These are phyloP conservation scores for Cryptococcus jaspeensis DNA, from an alignment of 1,284 basidiomycete species.

Conservation along the genomic window DNA sequence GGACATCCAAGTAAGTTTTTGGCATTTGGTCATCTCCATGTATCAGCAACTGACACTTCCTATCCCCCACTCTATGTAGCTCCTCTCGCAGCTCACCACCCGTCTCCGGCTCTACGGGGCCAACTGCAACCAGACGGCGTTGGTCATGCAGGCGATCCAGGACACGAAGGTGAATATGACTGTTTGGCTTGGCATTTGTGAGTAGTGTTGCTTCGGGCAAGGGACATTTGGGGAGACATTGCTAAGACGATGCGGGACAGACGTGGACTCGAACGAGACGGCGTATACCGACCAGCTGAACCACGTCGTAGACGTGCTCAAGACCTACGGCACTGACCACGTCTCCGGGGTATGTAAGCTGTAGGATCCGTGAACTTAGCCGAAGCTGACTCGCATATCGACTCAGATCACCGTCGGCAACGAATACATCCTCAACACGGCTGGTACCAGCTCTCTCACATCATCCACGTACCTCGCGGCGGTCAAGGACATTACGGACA, in stretches of 20 bases:
- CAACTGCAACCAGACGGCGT: constrained; percentile 57
- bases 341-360: constrained; percentile 67
- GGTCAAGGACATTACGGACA: constrained; percentile 58
- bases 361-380: neutral
- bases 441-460: constrained; percentile 26
- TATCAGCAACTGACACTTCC: neutral
- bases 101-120: constrained; percentile 48
- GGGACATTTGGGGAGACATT: neutral
- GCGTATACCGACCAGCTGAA: constrained; percentile 73
- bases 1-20: constrained; percentile 49
- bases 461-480: constrained; percentile 38
- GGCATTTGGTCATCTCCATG: neutral
- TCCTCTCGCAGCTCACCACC: constrained; percentile 49
- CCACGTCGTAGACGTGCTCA: constrained; percentile 61
- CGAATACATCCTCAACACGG: constrained; percentile 69
- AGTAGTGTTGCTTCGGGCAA: constrained; percentile 8
- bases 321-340: constrained; percentile 74
- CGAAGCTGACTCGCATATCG: neutral
- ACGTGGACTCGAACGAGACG: constrained; percentile 61
- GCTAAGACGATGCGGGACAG: constrained; percentile 16
- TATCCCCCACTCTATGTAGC: constrained; percentile 11
- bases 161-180: constrained; percentile 83
- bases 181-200: constrained; percentile 79
- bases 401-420: constrained; percentile 52
- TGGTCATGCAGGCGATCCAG: constrained; percentile 73